Evolutionary conservation across 2,329 filamentous ascomycete species (phyloP).

Genomic region (Beauveria brongniartii): DNA sequence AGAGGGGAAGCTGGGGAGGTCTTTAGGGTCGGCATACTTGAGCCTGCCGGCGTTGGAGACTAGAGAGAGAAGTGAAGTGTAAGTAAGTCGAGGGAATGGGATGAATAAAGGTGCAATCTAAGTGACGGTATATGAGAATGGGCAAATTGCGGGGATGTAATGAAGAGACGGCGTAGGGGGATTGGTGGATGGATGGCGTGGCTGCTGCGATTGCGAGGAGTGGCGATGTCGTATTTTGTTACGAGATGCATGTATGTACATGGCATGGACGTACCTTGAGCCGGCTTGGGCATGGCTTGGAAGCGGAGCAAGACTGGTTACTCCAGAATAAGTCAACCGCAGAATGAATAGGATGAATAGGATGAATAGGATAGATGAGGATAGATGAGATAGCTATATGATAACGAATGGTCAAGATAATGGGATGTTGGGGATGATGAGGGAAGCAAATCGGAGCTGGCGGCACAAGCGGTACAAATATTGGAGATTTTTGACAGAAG

Average conservation of each 20-base stretch:
- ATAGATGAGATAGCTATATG: too few relatives aligned
- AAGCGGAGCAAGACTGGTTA: neutral
- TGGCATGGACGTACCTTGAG: slow-evolving; percentile 4
- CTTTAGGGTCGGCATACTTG: slow-evolving; percentile 63
- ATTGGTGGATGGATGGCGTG: slow-evolving; percentile 8
- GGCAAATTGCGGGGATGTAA: slow-evolving; percentile 2
- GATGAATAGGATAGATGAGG: too few relatives aligned
- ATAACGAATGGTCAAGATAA: too few relatives aligned
- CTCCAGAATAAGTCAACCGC: neutral
- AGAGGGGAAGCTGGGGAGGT: slow-evolving; percentile 68
- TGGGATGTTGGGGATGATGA: too few relatives aligned
- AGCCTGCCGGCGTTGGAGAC: slow-evolving; percentile 36
- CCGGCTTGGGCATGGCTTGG: slow-evolving; percentile 8
- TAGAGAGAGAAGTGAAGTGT: slow-evolving; percentile 15
- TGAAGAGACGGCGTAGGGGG: neutral
- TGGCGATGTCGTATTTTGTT: slow-evolving; percentile 4
- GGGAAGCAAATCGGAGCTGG: too few relatives aligned
- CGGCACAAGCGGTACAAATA: too few relatives aligned
- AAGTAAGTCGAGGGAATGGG: neutral
- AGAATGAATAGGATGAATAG: neutral
- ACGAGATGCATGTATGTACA: neutral
- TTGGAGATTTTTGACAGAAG: too few relatives aligned
- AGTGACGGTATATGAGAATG: neutral
- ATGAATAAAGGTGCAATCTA: neutral
- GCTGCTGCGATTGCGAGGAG: slow-evolving; percentile 2